Evolutionary conservation across 1,139 yeast species (phyloP).

Genomic region (Debaryomyces coudertii): DNA sequence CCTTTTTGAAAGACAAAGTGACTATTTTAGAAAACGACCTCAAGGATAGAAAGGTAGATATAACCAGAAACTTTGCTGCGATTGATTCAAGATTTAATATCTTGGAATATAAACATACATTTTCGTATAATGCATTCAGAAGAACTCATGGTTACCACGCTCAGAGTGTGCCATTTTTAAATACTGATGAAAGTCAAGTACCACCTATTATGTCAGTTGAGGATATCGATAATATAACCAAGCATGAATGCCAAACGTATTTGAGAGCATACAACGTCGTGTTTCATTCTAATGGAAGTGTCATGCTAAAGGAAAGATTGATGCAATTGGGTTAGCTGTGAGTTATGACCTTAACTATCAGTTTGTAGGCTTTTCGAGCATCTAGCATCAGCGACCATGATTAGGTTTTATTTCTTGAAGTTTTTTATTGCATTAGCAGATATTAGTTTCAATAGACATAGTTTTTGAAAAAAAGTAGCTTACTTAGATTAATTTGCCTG

Average conservation of each 20-base stretch:
- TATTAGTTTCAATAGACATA: too few species aligned
- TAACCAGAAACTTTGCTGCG: not conserved
- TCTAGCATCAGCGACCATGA: not conserved
- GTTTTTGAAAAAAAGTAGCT: too few species aligned
- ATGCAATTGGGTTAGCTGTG: slow-evolving; percentile 4
- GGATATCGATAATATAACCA: slow-evolving; percentile 7
- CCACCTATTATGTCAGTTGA: slow-evolving; percentile 14
- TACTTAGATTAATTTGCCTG: too few species aligned
- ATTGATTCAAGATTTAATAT: not conserved
- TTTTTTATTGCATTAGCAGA: too few species aligned
- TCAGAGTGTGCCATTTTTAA: slow-evolving; percentile 4
- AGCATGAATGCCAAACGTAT: slow-evolving; percentile 1
- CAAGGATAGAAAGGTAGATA: not conserved
- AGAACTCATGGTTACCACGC: not conserved
- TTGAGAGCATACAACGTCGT: slow-evolving; percentile 6
- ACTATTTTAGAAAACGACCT: not conserved
- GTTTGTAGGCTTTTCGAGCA: not conserved
- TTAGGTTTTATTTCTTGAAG: not conserved
- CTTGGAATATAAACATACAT: not conserved
- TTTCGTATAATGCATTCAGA: not conserved
- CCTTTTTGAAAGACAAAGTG: not conserved
- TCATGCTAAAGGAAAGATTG: slow-evolving; percentile 1
- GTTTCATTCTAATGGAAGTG: slow-evolving; percentile 3
- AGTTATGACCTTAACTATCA: not conserved
- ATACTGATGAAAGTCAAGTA: slow-evolving; percentile 14